Evolutionary conservation across 2,329 filamentous ascomycete species (phyloP).

Genomic region (Fusarium abutilonis): DNA sequence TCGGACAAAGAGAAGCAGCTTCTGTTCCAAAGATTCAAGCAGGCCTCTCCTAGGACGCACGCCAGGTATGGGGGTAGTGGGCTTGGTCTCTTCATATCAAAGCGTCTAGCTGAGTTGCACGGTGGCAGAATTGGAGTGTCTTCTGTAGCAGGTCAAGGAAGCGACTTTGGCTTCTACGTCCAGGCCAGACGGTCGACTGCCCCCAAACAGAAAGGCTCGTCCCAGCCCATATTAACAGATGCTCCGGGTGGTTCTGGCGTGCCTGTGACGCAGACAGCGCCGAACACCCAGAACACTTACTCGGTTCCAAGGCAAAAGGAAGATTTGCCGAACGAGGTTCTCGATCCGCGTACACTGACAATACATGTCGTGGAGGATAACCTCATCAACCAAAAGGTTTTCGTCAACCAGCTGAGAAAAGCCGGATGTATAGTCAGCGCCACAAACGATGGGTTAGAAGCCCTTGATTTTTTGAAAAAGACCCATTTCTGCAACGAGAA

Average conservation of each 20-base stretch:
- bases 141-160: constrained; percentile 66
- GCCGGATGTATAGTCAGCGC: constrained; percentile 67
- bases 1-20: constrained; percentile 70
- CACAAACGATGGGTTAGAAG: constrained; percentile 71
- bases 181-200: constrained; percentile 59
- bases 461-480: constrained; percentile 51
- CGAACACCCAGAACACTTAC: background rate
- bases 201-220: constrained; percentile 25
- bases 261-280: background rate
- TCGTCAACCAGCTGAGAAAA: constrained; percentile 71
- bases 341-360: constrained; percentile 52
- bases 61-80: constrained; percentile 72
- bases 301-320: background rate
- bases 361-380: constrained; percentile 75
- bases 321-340: background rate
- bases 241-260: background rate
- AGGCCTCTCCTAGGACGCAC: constrained; percentile 61
- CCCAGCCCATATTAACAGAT: constrained; percentile 3
- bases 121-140: constrained; percentile 72
- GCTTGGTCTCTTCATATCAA: constrained; percentile 71
- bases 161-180: constrained; percentile 71
- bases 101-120: constrained; percentile 70
- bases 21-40: constrained; percentile 74
- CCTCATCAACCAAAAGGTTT: constrained; percentile 72
- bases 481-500: constrained; percentile 45